Percentiles rank a stretch among this genome's conserved stretches.
Evolutionary conservation across 345 rosid genomes (phyloP).

Genomic region (Carallia pectinifolia): DNA sequence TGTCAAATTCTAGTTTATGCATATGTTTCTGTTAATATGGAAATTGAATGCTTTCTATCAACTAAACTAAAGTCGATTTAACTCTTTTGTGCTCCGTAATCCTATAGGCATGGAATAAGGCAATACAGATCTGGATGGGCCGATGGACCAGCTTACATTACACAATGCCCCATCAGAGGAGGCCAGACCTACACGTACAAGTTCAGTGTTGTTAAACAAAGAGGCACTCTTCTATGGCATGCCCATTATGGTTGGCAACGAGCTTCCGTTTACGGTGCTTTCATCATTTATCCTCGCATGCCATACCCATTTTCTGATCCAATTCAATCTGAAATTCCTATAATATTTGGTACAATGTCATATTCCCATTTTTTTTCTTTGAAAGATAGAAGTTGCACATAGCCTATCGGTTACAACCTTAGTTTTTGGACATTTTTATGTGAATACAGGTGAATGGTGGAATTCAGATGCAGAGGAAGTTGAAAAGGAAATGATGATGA

Average conservation of each 20-base stretch:
- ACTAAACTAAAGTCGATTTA: too few species aligned
- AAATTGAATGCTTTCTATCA: too few species aligned
- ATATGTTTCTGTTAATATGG: too few species aligned
- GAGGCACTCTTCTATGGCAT: conserved; percentile 69
- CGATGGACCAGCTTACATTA: conserved; percentile 65
- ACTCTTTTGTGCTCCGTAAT: too few species aligned
- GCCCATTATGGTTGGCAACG: conserved; percentile 69
- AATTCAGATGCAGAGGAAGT: conserved; percentile 48
- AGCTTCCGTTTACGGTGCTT: conserved; percentile 61
- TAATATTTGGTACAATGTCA: conserved; percentile 47
- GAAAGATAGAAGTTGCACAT: background rate
- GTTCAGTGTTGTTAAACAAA: conserved; percentile 48
- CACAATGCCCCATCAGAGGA: conserved; percentile 61
- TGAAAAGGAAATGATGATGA: conserved; percentile 41
- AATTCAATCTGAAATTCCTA: conserved; percentile 51
- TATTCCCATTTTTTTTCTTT: background rate
- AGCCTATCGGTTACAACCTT: background rate
- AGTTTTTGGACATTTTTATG: background rate
- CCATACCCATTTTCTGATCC: conserved; percentile 50
- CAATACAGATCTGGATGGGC: conserved; percentile 65
- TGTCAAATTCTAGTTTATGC: too few species aligned
- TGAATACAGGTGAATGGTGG: conserved; percentile 66
- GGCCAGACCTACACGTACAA: conserved; percentile 53
- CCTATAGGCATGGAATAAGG: conserved; percentile 60
- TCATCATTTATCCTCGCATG: conserved; percentile 52